These are phyloP conservation scores for Sphagnum tenellum DNA, from an alignment of 225 moss, liverwort and hornwort genomes.

Conservation along the genomic window DNA sequence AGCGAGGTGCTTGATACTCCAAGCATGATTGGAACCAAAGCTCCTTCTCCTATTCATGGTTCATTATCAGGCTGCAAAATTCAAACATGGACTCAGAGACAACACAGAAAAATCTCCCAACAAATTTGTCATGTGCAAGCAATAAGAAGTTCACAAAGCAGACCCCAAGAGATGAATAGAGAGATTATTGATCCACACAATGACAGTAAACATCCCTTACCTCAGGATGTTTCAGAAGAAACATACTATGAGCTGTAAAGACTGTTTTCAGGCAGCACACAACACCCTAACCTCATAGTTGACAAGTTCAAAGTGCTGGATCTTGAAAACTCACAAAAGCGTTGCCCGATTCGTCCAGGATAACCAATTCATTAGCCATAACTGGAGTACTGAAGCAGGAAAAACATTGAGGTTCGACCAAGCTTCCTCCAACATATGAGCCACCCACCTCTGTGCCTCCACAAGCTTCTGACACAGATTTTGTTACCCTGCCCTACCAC, in stretches of 20 bases:
- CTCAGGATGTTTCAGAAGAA: not conserved
- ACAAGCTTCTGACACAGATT: slow-evolving; percentile 72
- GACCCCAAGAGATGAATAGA: too few relatives aligned
- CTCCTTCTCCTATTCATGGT: slow-evolving; percentile 70
- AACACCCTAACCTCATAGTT: too few relatives aligned
- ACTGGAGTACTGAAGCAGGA: slow-evolving; percentile 68
- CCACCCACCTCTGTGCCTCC: slow-evolving; percentile 88
- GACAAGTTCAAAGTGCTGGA: too few relatives aligned
- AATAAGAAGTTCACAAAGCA: not conserved
- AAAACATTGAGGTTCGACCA: slow-evolving; percentile 73
- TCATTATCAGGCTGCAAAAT: slow-evolving; percentile 57
- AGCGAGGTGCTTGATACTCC: slow-evolving; percentile 68
- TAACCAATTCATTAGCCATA: slow-evolving; percentile 45
- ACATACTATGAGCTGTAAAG: not conserved
- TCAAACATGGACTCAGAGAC: not conserved
- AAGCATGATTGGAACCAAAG: slow-evolving; percentile 50
- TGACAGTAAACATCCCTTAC: not conserved
- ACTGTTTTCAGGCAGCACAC: too few relatives aligned
- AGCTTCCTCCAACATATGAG: slow-evolving; percentile 37
- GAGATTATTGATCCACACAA: not conserved
- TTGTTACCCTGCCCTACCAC: slow-evolving; percentile 49
- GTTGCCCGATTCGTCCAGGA: slow-evolving; percentile 58
- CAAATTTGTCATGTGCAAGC: not conserved
- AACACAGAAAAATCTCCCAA: too few relatives aligned
- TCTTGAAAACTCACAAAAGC: slow-evolving; percentile 68